Evolutionary conservation across 805 yeast genomes (phyloP).

Genomic region (Starmera pachycereana): DNA sequence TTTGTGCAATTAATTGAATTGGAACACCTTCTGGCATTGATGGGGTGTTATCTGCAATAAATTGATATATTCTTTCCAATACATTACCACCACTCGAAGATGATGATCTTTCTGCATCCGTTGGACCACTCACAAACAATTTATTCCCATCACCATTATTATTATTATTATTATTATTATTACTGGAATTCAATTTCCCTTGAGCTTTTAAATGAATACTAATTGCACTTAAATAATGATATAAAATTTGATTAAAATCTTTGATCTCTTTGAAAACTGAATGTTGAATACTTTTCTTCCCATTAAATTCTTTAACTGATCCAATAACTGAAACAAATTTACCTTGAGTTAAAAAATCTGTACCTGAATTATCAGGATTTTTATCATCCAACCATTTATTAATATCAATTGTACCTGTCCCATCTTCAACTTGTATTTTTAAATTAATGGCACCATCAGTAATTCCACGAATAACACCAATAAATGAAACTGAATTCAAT

Average conservation of each 20-base stretch:
- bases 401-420: conserved; percentile 58
- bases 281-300: conserved; percentile 54
- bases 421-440: conserved; percentile 60
- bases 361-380: conserved; percentile 22
- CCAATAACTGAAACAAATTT: conserved; percentile 54
- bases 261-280: conserved; percentile 46
- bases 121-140: conserved; percentile 35
- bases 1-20: conserved; percentile 46
- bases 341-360: conserved; percentile 29
- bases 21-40: conserved; percentile 75
- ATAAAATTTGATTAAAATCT: conserved; percentile 58
- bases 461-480: conserved; percentile 62
- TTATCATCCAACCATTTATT: conserved; percentile 51
- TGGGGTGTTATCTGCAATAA: conserved; percentile 38
- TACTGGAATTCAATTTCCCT: conserved; percentile 26
- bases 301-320: conserved; percentile 47
- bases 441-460: conserved; percentile 47
- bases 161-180: background rate
- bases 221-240: conserved; percentile 59
- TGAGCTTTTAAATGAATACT: conserved; percentile 44
- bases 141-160: conserved; percentile 12
- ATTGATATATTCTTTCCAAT: conserved; percentile 36
- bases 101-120: conserved; percentile 13
- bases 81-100: conserved; percentile 5
- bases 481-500: conserved; percentile 51